phyloP scores from a whole-genome alignment of 169 alveolate genomes.

The Cyclospora cayetanensis region DNA sequence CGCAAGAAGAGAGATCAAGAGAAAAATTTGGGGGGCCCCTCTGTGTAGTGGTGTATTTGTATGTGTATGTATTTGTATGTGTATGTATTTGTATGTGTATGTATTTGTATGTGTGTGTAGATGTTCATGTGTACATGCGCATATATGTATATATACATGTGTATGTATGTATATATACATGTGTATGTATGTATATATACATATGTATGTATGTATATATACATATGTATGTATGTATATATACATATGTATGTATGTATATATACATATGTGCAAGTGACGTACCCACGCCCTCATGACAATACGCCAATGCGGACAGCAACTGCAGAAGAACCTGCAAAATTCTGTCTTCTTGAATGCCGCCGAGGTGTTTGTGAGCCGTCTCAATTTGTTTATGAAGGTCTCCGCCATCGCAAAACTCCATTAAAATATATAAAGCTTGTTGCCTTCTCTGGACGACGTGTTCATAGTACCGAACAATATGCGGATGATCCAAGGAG shows the following conservation, averaged over 20 bases:
- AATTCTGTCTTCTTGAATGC: slow-evolving; percentile 44
- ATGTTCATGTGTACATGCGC: too few relatives aligned
- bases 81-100: too few relatives aligned
- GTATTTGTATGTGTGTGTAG: too few relatives aligned
- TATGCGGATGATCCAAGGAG: slow-evolving; percentile 86
- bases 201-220: not conserved
- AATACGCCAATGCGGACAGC: slow-evolving; percentile 87
- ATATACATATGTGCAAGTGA: not conserved
- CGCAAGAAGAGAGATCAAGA: too few relatives aligned
- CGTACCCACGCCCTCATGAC: slow-evolving; percentile 80
- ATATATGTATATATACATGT: not conserved
- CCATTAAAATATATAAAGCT: slow-evolving; percentile 90
- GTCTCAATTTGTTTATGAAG: slow-evolving; percentile 86
- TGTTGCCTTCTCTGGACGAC: slow-evolving; percentile 84
- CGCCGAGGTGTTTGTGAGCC: slow-evolving; percentile 80
- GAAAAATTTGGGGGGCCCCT: too few relatives aligned
- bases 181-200: not conserved
- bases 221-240: not conserved
- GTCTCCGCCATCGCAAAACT: slow-evolving; percentile 94
- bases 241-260: not conserved
- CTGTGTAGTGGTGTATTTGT: too few relatives aligned
- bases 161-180: not conserved
- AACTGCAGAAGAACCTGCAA: slow-evolving; percentile 85
- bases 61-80: too few relatives aligned
- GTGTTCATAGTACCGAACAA: slow-evolving; percentile 91